Base-by-base conservation (phyloP, 148 eudicot species). In the Amaranthus palmeri region DNA sequence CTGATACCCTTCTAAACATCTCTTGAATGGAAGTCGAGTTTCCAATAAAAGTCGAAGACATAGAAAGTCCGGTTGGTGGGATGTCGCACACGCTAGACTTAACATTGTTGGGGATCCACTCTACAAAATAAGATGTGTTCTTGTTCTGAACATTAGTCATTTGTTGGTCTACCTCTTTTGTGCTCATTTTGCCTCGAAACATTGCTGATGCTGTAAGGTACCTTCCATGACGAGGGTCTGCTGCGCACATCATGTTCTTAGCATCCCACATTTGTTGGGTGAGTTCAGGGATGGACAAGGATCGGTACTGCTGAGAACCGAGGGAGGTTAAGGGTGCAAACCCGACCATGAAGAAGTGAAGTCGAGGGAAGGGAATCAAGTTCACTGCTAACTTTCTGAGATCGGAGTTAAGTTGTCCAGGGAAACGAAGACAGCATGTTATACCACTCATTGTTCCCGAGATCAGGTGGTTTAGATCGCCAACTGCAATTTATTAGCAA, bases 191-290 rank as follows among this genome's bases (percentile, higher is more conserved):
- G 48, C 95, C 95, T 0, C 95, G 86, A 78, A 90, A 90, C 88
- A 90, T 83, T 64, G 96, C 96, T 17, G 96, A 90, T 48, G 96
- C 96, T 0, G 92, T 90, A 8, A 90, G 83, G 79, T 90, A 90
- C 1, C 96, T 82, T 0, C 96, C 96, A 5, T 87, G 91, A 18
- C 91, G 88, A 0, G 95, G 95, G 74, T 89, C 89, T 4, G 95
- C 95, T 6, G 95, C 95, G 43, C 93, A 89, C 93, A 87, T 87
- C 93, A 89, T 89, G 80, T 89, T 89, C 78, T 87, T 89, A 67
- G 93, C 55, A 47, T 89, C 93, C 93, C 93, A 89, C 93, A 89
- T 89, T 69, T 89, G 93, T 46, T 87, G 91, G 63, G 93, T 89
- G 25, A 89, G 86, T 49, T 89, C 93, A 3, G 93, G 93, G 69